Conservation (phyloP, 768 basidiomycete genomes). For the Favolaschia claudopus region DNA sequence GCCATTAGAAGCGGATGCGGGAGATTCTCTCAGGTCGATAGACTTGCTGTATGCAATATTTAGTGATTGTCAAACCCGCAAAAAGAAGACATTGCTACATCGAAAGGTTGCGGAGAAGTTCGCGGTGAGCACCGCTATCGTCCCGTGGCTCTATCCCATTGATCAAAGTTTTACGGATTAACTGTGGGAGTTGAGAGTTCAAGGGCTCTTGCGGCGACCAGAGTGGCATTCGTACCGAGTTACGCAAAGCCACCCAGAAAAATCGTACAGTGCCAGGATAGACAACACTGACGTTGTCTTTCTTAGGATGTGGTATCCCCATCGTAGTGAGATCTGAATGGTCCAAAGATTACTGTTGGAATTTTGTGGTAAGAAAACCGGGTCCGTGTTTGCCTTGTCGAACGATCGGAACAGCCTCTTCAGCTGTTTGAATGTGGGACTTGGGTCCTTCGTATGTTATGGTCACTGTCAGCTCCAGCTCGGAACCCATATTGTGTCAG, state of each 20-base stretch:
- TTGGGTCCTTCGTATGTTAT: constrained; percentile 26
- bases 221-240: constrained; percentile 8
- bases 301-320: constrained; percentile 50
- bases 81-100: neutral
- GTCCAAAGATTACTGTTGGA: neutral
- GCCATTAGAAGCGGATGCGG: no score
- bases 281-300: constrained; percentile 39
- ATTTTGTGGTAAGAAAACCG: neutral
- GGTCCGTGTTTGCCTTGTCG: constrained; percentile 19
- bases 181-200: neutral
- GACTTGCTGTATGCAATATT: neutral
- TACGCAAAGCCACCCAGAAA: constrained; percentile 20
- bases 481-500: constrained; percentile 21
- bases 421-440: constrained; percentile 12
- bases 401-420: constrained; percentile 36
- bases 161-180: constrained; percentile 2
- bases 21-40: neutral
- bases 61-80: neutral
- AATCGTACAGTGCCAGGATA: constrained; percentile 40
- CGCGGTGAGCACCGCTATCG: neutral
- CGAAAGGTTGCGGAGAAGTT: neutral
- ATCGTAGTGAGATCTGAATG: constrained; percentile 40
- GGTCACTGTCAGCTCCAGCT: constrained; percentile 39
- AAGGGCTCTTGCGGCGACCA: constrained; percentile 1
- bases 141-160: neutral